A percentile compares a stretch with the other conserved stretches of the same genome.
phyloP scores from a whole-genome alignment of 164 flowering plant species.

The Magnolia changhungtana region DNA sequence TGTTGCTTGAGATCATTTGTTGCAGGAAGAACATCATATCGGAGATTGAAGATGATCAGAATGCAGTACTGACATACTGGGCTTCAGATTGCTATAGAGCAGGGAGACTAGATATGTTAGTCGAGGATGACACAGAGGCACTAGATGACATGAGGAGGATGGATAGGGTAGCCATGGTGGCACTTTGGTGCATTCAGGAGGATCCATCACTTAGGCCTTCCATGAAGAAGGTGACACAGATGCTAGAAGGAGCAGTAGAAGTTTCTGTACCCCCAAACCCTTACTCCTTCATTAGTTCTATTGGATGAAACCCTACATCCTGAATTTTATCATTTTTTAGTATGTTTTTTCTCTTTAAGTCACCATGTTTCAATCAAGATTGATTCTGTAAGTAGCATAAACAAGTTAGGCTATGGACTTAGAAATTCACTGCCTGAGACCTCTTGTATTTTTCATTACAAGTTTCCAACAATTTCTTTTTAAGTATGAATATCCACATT shows the following conservation, averaged over 20 bases:
- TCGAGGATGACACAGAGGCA: constrained; percentile 17
- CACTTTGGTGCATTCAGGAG: constrained; percentile 47
- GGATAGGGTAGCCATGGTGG: constrained; percentile 34
- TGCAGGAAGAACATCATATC: constrained; percentile 13
- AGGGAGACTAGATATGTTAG: constrained; percentile 5
- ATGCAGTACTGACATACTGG: constrained; percentile 15
- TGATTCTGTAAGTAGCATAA: too few species aligned
- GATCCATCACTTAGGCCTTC: constrained; percentile 38
- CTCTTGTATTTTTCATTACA: too few species aligned
- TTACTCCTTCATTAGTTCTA: constrained; percentile 13
- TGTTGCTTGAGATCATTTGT: constrained; percentile 22
- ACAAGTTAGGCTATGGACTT: too few species aligned
- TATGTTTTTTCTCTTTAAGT: too few species aligned
- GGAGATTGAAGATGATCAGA: not conserved
- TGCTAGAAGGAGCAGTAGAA: constrained; percentile 40
- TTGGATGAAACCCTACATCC: not conserved
- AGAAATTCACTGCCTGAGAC: too few species aligned
- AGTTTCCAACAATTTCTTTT: too few species aligned
- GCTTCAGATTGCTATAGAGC: constrained; percentile 23
- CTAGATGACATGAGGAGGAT: constrained; percentile 11
- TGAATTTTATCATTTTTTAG: too few species aligned
- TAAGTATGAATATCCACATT: too few species aligned
- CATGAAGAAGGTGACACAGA: constrained; percentile 34
- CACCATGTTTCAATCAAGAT: too few species aligned
- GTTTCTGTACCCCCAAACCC: constrained; percentile 26